Base-by-base conservation (phyloP, 192 early-diverging fungal species). In the Entomortierella chlamydospora region DNA sequence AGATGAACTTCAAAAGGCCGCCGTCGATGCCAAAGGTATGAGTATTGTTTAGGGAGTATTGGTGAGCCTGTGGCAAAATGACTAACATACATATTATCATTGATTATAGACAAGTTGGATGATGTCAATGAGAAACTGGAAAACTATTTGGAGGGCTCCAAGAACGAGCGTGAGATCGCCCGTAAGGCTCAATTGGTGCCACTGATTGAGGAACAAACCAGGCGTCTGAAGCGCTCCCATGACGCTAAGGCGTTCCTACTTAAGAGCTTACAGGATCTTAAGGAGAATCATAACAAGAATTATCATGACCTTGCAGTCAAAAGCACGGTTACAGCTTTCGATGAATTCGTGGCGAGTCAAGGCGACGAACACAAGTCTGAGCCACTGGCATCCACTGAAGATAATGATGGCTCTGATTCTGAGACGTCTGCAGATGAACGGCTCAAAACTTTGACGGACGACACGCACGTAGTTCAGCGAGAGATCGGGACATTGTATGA, bases 241-340 rank as follows among this genome's bases (percentile, higher is more conserved):
- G 78, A 86, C 2, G 49, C 82, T 37, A 52, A 81, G 1, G 71
- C 83, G 30, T 34, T 66, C n/a, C 71, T 88, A 23, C 43, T 74
- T 13, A 61, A 31, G 1, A 85, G 83, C 52, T 54, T 90, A 13
- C 52, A 74, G 23, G 70, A 83, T 43, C 64, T 94, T 60, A 91
- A 90, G 61, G 79, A 68, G 7, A 85, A 87, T 53, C 88, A 93
- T 58, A 93, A 94, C 79, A 83, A 87, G 52, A 92, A 94, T 64
- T 93, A 86, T 68, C 89, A 91, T 62, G 93, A 94, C 63, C 83
- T 83, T 56, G 91, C 90, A 2, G 92, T 94, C 22, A 84, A 88
- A 33, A 64, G 68, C 25, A 87, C 93, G 0, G 83, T 93, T 30
- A 63, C 74, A 20, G 84, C 77, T 13, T 94, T 90, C 55, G 87